phyloP scores from a whole-genome alignment of 2,329 filamentous ascomycete species.

The Ustulina deusta region DNA sequence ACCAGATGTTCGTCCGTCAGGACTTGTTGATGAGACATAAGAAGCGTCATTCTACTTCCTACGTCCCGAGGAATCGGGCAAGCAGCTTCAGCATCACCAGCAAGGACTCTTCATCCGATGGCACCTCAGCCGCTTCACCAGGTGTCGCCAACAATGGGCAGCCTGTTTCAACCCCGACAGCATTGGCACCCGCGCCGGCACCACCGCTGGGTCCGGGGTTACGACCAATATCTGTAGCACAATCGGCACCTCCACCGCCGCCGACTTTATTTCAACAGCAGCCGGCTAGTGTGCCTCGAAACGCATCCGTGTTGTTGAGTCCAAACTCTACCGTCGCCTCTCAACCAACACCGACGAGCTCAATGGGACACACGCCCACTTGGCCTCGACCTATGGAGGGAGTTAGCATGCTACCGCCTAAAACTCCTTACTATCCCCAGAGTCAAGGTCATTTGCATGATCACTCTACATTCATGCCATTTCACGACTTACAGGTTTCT shows the following conservation, averaged over 20 bases:
- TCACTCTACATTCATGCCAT: constrained; percentile 53
- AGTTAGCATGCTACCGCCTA: constrained; percentile 54
- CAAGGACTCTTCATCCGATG: constrained; percentile 43
- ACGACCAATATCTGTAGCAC: constrained; percentile 22
- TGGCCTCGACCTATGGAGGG: constrained; percentile 55
- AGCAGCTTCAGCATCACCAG: constrained; percentile 59
- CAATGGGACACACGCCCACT: constrained; percentile 44
- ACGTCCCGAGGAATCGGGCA: constrained; percentile 63
- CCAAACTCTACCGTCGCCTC: constrained; percentile 54
- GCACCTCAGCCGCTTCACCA: constrained; percentile 47
- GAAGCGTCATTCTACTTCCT: constrained; percentile 71
- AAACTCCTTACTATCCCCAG: constrained; percentile 53
- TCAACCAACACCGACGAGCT: constrained; percentile 44
- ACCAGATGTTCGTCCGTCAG: constrained; percentile 81
- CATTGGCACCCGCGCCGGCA: constrained; percentile 10
- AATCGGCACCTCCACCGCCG: constrained; percentile 37
- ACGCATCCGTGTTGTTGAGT: constrained; percentile 60
- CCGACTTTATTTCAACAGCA: constrained; percentile 45
- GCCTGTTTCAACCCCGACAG: background rate
- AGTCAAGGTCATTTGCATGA: constrained; percentile 47
- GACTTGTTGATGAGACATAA: constrained; percentile 78
- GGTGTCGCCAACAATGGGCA: constrained; percentile 38
- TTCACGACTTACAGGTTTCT: constrained; percentile 51
- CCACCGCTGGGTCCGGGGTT: constrained; percentile 11
- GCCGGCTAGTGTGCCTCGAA: constrained; percentile 56